These are phyloP conservation scores for Crepidotus variabilis DNA, from an alignment of 768 basidiomycete species.

Conservation along the genomic window DNA sequence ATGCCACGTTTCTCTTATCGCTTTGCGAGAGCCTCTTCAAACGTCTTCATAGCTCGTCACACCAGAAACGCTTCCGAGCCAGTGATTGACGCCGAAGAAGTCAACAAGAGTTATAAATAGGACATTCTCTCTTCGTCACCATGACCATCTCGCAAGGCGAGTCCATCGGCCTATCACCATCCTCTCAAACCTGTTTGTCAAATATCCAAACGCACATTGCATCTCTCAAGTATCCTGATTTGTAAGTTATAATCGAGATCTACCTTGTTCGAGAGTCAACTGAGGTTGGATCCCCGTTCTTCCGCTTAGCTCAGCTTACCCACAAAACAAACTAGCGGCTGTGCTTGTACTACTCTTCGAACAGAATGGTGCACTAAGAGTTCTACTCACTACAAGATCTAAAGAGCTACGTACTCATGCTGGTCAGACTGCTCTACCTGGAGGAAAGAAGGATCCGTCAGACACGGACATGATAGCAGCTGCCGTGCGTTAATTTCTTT, in stretches of 20 bases:
- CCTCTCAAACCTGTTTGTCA: neutral
- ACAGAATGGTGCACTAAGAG: conserved; percentile 59
- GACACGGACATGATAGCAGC: conserved; percentile 65
- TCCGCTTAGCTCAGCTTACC: conserved; percentile 25
- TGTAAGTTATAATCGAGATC: conserved; percentile 3
- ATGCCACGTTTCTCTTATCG: too few species aligned
- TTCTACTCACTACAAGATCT: conserved; percentile 84
- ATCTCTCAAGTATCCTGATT: neutral
- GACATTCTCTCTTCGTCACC: neutral
- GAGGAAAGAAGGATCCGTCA: conserved; percentile 20
- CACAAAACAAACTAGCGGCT: conserved; percentile 54
- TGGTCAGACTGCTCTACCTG: conserved; percentile 53
- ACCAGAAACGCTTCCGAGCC: too few species aligned
- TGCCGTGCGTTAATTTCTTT: conserved; percentile 52
- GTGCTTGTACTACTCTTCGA: conserved; percentile 82
- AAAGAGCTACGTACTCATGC: conserved; percentile 72
- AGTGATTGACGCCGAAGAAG: neutral
- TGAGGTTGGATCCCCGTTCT: neutral
- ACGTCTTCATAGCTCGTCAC: too few species aligned
- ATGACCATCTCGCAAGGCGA: neutral
- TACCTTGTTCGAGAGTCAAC: conserved; percentile 5
- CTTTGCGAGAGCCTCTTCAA: too few species aligned
- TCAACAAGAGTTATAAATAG: neutral
- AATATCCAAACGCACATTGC: neutral
- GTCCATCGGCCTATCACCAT: neutral